Evolutionary conservation across 2,329 filamentous ascomycete genomes (phyloP), one percentile per base, ranked within the genome.

Genomic region (Aschersonia sp.): DNA sequence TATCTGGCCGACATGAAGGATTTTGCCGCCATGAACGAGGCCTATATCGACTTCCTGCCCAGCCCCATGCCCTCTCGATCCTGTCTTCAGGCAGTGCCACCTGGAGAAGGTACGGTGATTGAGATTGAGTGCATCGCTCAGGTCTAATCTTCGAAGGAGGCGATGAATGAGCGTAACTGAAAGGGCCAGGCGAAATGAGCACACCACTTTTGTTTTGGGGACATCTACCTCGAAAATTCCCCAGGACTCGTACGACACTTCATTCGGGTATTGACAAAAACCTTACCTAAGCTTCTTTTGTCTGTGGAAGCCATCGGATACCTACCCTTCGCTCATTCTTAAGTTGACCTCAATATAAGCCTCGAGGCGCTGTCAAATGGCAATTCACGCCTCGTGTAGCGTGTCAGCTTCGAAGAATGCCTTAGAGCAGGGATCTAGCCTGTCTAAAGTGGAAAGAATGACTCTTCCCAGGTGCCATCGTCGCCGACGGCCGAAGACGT

Each of bases 1-100:
- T 87, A 85, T 69, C 68, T 87, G 43, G 75, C 77, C 46, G 75
- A 82, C 55, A 86, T 86, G 81, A 77, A 75, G 50, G 72, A 86
- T 61, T 87, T 86, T 58, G 74, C 71, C 12, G 77, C 81, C 58
- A 85, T 86, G 79, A 63, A 64, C 47, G 59, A 63, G 54, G 61
- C 53, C 2, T 64, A 63, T 48, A 59, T 67, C 46, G 63, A 64
- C 1, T 67, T 67, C 41, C 52, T 67, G 5, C 65, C 65, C 9
- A 54, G 65, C 53, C 65, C 65, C 2, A 68, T 67, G 65, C 66
- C 66, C 20, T 64, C 65, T 5, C 57, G 66, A 7, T 67, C 66
- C 5, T 69, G 65, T 44, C 55, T 68, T 2, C 64, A 68, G 55
- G 65, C 65, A 3, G 48, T 66, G 12, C 53, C 65, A 30, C 65